Conservation (phyloP, 345 rosid species). For the Adansonia digitata region DNA sequence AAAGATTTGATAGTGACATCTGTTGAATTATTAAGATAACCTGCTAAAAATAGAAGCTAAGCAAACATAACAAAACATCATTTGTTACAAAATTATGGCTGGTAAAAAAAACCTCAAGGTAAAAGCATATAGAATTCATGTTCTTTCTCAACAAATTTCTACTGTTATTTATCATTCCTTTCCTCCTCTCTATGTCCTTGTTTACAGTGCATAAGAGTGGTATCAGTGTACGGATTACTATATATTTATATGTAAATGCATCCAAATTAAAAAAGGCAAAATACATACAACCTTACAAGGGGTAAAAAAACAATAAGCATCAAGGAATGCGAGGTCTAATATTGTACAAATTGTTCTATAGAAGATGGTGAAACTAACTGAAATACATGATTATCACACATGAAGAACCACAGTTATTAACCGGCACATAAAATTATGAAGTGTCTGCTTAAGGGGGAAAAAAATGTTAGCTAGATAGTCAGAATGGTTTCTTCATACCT, state of each 20-base stretch:
- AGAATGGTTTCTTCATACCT: conserved; percentile 38
- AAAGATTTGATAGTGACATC: background rate
- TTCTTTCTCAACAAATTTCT: background rate
- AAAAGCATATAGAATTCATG: background rate
- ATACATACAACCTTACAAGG: background rate
- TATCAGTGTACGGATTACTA: background rate
- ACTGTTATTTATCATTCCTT: background rate
- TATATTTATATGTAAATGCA: background rate
- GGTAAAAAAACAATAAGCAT: background rate
- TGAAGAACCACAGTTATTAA: background rate
- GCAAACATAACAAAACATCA: background rate
- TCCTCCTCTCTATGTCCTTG: background rate
- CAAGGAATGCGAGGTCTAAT: background rate
- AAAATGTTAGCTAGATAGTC: background rate
- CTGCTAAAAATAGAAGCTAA: background rate
- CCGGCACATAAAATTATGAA: background rate
- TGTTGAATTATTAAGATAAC: background rate
- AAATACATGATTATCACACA: background rate
- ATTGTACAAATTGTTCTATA: background rate
- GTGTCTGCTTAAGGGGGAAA: background rate
- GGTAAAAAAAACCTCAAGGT: background rate
- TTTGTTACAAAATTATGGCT: background rate
- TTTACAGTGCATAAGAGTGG: background rate
- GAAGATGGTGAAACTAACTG: background rate
- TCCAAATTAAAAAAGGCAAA: background rate